Percentiles rank a stretch among this genome's conserved stretches.
Conservation (phyloP, 78 protist genomes). For the Emiliania huxleyi region DNA sequence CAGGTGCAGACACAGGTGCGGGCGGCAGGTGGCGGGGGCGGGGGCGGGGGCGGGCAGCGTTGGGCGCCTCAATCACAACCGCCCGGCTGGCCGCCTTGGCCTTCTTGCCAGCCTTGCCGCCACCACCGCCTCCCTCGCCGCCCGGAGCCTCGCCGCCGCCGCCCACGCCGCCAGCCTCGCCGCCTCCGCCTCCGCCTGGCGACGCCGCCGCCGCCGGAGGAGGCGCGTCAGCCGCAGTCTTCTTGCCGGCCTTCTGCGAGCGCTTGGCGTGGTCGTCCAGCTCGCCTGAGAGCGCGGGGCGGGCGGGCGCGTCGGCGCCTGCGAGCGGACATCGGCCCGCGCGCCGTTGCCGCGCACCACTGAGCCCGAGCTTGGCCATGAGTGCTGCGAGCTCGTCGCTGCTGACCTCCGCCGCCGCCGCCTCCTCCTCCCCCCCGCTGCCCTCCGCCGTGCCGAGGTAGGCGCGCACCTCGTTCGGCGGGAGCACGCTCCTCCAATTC, state of each 20-base stretch:
- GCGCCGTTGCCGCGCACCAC: too few relatives aligned
- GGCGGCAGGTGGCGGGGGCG: too few relatives aligned
- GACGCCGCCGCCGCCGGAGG: not conserved
- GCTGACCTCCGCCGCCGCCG: too few relatives aligned
- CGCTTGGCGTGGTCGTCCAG: not conserved
- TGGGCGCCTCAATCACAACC: not conserved
- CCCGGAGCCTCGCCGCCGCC: not conserved
- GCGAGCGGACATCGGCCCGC: too few relatives aligned
- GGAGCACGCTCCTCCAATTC: not conserved
- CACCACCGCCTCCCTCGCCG: not conserved
- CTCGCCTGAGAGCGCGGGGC: too few relatives aligned
- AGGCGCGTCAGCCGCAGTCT: not conserved
- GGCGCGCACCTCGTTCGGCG: not conserved
- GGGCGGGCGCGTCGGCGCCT: too few relatives aligned
- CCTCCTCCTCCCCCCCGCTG: too few relatives aligned
- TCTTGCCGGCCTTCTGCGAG: not conserved
- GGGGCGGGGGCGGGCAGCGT: too few relatives aligned
- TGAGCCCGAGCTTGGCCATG: not conserved
- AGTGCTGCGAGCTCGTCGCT: not conserved
- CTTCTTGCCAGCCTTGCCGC: not conserved
- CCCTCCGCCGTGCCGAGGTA: not conserved
- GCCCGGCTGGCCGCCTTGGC: not conserved
- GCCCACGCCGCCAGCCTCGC: not conserved
- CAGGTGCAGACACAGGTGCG: too few relatives aligned
- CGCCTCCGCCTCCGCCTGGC: not conserved